phyloP scores from a whole-genome alignment of 208 protist species.

The Tritrichomonas foetus region DNA sequence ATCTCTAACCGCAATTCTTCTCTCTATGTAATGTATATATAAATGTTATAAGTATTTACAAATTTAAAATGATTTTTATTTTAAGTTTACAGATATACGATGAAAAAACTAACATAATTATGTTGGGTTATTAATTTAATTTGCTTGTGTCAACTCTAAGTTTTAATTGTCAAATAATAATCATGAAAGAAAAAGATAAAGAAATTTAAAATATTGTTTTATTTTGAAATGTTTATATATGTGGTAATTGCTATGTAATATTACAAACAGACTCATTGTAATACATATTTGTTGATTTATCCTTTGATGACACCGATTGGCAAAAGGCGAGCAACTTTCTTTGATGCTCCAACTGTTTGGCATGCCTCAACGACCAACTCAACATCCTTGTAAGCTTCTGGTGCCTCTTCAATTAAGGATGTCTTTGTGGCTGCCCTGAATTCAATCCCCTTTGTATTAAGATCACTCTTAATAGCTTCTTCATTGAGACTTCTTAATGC shows the following conservation, averaged over 20 bases:
- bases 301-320: background rate
- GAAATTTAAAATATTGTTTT: too few relatives aligned
- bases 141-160: too few relatives aligned
- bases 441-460: constrained; percentile 62
- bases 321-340: background rate
- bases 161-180: too few relatives aligned
- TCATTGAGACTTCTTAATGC: constrained; percentile 51
- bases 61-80: too few relatives aligned
- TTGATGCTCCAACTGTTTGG: background rate
- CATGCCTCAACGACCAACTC: background rate
- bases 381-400: constrained; percentile 75
- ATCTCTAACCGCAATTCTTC: too few relatives aligned
- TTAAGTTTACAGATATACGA: too few relatives aligned
- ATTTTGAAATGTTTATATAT: too few relatives aligned
- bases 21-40: too few relatives aligned
- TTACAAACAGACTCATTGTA: background rate
- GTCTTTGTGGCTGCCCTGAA: constrained; percentile 70
- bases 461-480: constrained; percentile 56
- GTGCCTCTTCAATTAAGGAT: constrained; percentile 71
- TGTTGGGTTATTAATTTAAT: too few relatives aligned
- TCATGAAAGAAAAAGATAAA: too few relatives aligned
- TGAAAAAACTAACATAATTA: too few relatives aligned
- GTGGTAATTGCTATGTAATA: background rate
- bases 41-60: too few relatives aligned
- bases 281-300: background rate